A percentile compares a stretch with the other conserved stretches of the same genome.
These are phyloP conservation scores for Eutrema heterophyllum DNA, from an alignment of 345 rosid species.

Conservation along the genomic window DNA sequence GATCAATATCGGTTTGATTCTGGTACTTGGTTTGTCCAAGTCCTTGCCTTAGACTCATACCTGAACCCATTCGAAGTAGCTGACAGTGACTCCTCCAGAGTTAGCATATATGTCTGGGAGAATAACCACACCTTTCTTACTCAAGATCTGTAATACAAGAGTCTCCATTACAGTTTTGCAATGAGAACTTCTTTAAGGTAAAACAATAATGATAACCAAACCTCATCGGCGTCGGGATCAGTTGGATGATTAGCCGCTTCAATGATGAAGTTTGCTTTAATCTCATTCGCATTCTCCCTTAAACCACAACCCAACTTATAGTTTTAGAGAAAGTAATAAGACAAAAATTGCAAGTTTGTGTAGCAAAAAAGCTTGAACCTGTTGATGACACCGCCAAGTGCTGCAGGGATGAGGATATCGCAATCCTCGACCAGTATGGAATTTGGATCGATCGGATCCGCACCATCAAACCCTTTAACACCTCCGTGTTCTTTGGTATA, in stretches of 20 bases:
- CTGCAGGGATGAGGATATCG: conserved; percentile 91
- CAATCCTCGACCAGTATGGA: conserved; percentile 78
- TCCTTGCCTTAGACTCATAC: conserved; percentile 31
- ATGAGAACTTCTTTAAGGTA: not conserved
- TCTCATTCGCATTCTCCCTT: conserved; percentile 85
- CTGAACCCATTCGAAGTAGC: conserved; percentile 99
- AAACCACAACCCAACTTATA: not conserved
- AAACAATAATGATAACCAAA: conserved; percentile 10
- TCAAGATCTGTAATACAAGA: conserved; percentile 50
- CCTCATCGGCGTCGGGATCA: conserved; percentile 95
- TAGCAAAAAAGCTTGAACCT: conserved; percentile 41
- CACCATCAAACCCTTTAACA: conserved; percentile 78
- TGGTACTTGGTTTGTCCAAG: not conserved
- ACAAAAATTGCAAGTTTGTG: not conserved
- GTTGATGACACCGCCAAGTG: conserved; percentile 95
- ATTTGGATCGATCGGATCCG: conserved; percentile 48
- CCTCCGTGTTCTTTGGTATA: conserved; percentile 63
- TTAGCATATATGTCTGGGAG: conserved; percentile 96
- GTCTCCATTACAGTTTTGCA: conserved; percentile 1
- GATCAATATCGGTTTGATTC: not conserved
- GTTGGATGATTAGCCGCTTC: conserved; percentile 99
- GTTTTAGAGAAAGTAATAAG: not conserved
- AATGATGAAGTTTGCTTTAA: conserved; percentile 80
- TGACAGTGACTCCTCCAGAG: conserved; percentile 97
- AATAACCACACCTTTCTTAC: conserved; percentile 88